These are phyloP conservation scores for Cryptosporidium sp. DNA, from an alignment of 169 alveolate species.

Conservation along the genomic window DNA sequence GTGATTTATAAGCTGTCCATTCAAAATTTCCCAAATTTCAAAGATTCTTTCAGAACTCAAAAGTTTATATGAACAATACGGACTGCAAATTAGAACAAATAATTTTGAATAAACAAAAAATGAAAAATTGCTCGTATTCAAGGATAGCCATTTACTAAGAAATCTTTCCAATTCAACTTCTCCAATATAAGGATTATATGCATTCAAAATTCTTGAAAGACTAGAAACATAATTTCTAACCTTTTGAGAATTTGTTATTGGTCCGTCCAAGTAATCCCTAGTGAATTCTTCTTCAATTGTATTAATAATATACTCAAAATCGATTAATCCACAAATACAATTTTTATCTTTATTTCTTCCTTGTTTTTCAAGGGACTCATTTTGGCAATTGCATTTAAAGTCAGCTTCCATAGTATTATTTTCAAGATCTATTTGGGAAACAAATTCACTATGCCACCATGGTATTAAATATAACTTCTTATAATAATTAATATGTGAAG, in stretches of 20 bases:
- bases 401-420: neutral
- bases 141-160: constrained; percentile 33
- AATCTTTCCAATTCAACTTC: constrained; percentile 19
- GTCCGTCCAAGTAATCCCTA: constrained; percentile 35
- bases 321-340: constrained; percentile 68
- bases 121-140: constrained; percentile 15
- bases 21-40: constrained; percentile 55
- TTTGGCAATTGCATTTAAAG: neutral
- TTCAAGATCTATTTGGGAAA: constrained; percentile 17
- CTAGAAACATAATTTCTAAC: constrained; percentile 24
- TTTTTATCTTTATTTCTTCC: neutral
- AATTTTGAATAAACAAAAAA: constrained; percentile 53
- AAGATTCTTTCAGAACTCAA: constrained; percentile 30
- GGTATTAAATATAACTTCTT: constrained; percentile 50
- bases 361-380: neutral
- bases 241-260: constrained; percentile 18
- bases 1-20: constrained; percentile 26
- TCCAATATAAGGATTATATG: constrained; percentile 45
- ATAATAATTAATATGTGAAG: constrained; percentile 45
- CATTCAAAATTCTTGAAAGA: constrained; percentile 21
- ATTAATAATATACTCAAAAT: neutral
- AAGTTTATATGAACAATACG: constrained; percentile 23
- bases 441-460: constrained; percentile 55
- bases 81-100: constrained; percentile 23
- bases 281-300: constrained; percentile 37